Base-by-base conservation (phyloP, 73 alveolate species). In the Stentor coeruleus region DNA sequence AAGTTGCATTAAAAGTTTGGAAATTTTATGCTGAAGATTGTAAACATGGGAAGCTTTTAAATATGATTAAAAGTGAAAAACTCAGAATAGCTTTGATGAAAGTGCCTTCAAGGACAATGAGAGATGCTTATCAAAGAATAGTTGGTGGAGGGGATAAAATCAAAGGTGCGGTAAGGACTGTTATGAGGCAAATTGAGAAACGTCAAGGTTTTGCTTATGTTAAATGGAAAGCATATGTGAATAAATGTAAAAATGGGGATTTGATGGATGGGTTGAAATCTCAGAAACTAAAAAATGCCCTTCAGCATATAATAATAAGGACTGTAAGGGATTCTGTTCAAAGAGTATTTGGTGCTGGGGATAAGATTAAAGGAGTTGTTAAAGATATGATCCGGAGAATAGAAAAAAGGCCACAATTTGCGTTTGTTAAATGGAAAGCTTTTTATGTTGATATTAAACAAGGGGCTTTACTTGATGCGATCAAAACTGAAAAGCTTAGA, bases 91-190 rank as follows among this genome's bases (percentile, higher is more conserved):
- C 42, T 1, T 40, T 66, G n/a, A 15, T 40, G 33, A 20, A 33
- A 31, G 37, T 66, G 0, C 79, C 79, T 28, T 28, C 15, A 28
- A 66, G 79, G 39, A 66, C 79, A 28, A 15, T 20, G 33, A 66
- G 41, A 66, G 79, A 66, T 33, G 36, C 79, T 66, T 66, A 28
- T 33, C 40, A 20, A 0, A 66, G 79, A 66, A 20, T 66, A 26
- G 37, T 66, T 66, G 79, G 79, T 26, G 79, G 79, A 66, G 79
- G 79, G n/a, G 79, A 66, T 31, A 66, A 66, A 66, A 31, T 66
- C 37, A 0, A 20, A 66, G 79, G 79, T 11, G 79, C 37, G 1
- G 40, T 66, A 37, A 66, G 79, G 37, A 20, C n/a, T 1, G 49
- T 66, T 0, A 66, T 66, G 0, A 20, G 37, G 1, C n/a, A 66